phyloP scores from a whole-genome alignment of 805 yeast genomes.

The Teunomyces aglyptinius region DNA sequence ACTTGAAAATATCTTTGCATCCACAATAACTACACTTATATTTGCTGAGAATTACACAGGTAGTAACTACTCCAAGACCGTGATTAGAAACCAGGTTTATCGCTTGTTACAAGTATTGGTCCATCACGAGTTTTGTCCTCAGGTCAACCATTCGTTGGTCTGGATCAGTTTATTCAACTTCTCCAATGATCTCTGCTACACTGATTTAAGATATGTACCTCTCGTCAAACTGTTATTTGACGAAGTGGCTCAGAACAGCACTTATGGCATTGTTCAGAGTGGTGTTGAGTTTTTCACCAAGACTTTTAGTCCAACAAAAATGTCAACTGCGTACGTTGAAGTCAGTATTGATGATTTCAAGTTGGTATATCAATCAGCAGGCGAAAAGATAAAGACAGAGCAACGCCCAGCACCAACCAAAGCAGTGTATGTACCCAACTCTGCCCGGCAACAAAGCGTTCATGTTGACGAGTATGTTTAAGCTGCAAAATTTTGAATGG shows the following conservation, averaged over 20 bases:
- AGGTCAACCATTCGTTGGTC: constrained; percentile 13
- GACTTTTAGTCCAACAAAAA: constrained; percentile 15
- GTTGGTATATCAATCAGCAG: constrained; percentile 14
- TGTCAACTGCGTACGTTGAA: constrained; percentile 6
- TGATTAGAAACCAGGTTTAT: constrained; percentile 4
- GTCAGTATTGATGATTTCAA: constrained; percentile 15
- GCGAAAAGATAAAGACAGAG: not conserved
- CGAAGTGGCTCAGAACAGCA: constrained; percentile 10
- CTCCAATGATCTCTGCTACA: constrained; percentile 30
- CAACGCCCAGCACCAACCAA: constrained; percentile 7
- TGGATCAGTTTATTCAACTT: constrained; percentile 31
- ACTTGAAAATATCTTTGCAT: constrained; percentile 16
- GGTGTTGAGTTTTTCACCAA: constrained; percentile 21
- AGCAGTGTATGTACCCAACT: constrained; percentile 13
- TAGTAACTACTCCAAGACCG: not conserved
- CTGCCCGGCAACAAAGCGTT: constrained; percentile 29
- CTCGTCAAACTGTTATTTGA: constrained; percentile 20
- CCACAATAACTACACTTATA: constrained; percentile 14
- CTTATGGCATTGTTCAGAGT: constrained; percentile 20
- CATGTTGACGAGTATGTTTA: constrained; percentile 28
- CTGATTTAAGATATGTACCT: constrained; percentile 21
- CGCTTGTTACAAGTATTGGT: constrained; percentile 10
- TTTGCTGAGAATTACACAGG: constrained; percentile 6
- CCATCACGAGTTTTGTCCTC: constrained; percentile 7
- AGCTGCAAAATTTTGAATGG: not conserved